Evolutionary conservation across 768 basidiomycete species (phyloP).

Genomic region (Mycena venus): DNA sequence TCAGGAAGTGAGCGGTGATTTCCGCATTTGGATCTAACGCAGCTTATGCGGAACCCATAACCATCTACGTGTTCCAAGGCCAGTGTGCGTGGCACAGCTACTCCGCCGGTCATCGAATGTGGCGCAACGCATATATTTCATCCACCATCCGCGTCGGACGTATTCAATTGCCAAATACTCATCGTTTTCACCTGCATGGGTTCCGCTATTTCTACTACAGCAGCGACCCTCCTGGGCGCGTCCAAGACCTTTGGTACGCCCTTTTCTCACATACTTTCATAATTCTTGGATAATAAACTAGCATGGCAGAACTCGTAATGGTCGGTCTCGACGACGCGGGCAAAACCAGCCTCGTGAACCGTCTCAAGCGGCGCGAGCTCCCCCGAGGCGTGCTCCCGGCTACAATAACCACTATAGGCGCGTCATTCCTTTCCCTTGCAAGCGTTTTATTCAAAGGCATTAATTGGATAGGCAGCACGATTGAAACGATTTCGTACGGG

Average conservation of each 20-base stretch:
- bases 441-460: neutral
- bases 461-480: conserved; percentile 46
- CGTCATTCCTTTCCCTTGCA: conserved; percentile 28
- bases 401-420: conserved; percentile 46
- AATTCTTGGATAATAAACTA: neutral
- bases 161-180: too few species aligned
- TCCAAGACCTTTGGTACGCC: neutral
- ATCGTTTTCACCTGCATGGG: neutral
- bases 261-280: neutral
- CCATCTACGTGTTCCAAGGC: neutral
- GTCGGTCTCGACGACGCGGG: conserved; percentile 45
- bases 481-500: conserved; percentile 61
- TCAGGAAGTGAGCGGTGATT: neutral
- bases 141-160: too few species aligned
- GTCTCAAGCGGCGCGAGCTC: conserved; percentile 45
- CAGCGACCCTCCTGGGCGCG: neutral
- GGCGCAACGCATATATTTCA: too few species aligned
- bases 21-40: neutral
- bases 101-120: neutral
- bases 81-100: neutral
- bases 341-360: conserved; percentile 44
- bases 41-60: neutral
- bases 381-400: conserved; percentile 28
- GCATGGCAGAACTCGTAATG: neutral
- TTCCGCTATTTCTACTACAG: neutral